These are phyloP conservation scores for Pseudocercospora macadamiae DNA, from an alignment of 2,329 filamentous ascomycete species.

Conservation along the genomic window DNA sequence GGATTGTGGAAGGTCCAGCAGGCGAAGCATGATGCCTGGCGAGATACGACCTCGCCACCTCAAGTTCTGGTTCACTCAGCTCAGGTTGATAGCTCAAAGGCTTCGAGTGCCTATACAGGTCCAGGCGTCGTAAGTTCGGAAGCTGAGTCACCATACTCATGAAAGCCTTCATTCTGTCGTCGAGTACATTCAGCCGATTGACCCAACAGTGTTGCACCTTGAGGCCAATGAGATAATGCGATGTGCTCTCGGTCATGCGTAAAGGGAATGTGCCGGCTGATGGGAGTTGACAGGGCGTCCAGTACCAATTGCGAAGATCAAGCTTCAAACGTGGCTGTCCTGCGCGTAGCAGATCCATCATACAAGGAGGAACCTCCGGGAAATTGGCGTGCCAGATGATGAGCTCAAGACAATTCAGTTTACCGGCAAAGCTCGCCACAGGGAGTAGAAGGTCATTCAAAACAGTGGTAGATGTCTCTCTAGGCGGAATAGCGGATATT, in stretches of 20 bases:
- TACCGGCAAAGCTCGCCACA: neutral
- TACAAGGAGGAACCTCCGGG: neutral
- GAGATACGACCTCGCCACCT: neutral
- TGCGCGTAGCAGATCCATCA: neutral
- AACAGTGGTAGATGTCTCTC: neutral
- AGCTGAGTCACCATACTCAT: neutral
- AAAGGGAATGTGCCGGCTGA: neutral
- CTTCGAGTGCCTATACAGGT: neutral
- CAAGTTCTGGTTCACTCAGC: neutral
- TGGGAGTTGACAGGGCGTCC: constrained; percentile 3
- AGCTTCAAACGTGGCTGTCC: neutral
- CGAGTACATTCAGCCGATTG: neutral
- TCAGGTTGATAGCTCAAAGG: neutral
- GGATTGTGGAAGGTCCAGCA: neutral
- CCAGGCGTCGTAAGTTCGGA: neutral
- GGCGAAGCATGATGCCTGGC: neutral
- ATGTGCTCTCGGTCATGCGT: neutral
- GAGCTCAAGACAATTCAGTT: neutral
- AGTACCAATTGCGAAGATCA: neutral
- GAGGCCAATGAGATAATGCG: neutral
- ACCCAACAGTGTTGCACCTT: neutral
- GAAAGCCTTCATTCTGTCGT: constrained; percentile 1
- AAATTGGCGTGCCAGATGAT: neutral
- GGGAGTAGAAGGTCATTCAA: neutral
- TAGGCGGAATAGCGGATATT: neutral